These are phyloP conservation scores for Omphalotus olearius DNA, from an alignment of 1,284 basidiomycete species.

Conservation along the genomic window DNA sequence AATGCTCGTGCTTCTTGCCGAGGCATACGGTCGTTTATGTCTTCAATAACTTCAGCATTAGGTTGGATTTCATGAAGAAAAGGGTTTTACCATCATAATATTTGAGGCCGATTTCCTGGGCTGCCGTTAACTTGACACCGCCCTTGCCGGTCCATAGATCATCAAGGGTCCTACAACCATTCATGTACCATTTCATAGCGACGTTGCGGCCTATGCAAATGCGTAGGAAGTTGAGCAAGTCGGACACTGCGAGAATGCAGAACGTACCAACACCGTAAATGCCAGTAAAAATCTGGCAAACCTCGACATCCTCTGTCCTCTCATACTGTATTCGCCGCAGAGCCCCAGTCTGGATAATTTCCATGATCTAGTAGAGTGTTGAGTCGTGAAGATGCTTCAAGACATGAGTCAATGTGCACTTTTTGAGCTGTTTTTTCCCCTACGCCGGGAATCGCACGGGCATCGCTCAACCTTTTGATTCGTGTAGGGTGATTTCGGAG, in stretches of 20 bases:
- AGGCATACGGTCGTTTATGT: slow-evolving; percentile 81
- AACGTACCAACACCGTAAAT: slow-evolving; percentile 84
- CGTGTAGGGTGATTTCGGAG: slow-evolving; percentile 51
- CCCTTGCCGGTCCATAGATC: slow-evolving; percentile 61
- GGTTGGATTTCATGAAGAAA: not conserved
- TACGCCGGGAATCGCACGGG: slow-evolving; percentile 58
- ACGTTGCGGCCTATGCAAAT: slow-evolving; percentile 47
- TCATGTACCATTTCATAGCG: slow-evolving; percentile 69
- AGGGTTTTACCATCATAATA: slow-evolving; percentile 66
- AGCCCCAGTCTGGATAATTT: slow-evolving; percentile 69
- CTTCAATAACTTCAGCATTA: slow-evolving; percentile 28
- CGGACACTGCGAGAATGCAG: slow-evolving; percentile 23
- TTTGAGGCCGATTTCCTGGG: slow-evolving; percentile 72
- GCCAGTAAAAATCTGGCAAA: slow-evolving; percentile 58
- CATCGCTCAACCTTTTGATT: slow-evolving; percentile 62
- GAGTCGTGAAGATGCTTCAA: not conserved
- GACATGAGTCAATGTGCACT: slow-evolving; percentile 33
- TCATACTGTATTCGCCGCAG: slow-evolving; percentile 60
- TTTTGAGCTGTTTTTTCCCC: slow-evolving; percentile 75
- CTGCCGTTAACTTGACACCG: slow-evolving; percentile 56
- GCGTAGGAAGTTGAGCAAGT: not conserved
- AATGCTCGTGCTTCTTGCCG: slow-evolving; percentile 73
- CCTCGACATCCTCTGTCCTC: slow-evolving; percentile 53
- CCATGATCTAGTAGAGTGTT: slow-evolving; percentile 54
- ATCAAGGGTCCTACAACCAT: slow-evolving; percentile 75